Evolutionary conservation across 805 yeast species (phyloP), one percentile per base, ranked within the genome.

Genomic region (Candida sithepensis): DNA sequence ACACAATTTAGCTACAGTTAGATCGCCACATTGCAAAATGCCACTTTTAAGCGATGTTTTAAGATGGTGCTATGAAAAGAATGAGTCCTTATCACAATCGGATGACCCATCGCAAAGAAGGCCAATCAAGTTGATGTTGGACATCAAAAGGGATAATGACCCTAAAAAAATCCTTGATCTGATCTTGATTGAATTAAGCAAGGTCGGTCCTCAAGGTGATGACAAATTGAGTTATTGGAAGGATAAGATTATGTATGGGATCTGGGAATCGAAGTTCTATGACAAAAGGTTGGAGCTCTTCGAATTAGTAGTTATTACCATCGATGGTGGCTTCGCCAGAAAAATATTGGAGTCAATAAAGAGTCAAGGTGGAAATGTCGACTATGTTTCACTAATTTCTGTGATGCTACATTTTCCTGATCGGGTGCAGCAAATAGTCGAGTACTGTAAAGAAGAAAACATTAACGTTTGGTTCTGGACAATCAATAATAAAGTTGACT

Each of bases 81-180:
- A 61, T 70, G 65, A 56, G 69, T 72, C 42, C 57, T 63, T 18
- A 20, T 37, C 13, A 20, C 26, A 37, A 19, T 24, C 28, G 9
- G n/a, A n/a, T n/a, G n/a, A n/a, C 14, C 16, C 13, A 21, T 20
- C 20, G 13, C 16, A 8, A 39, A 39, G 13, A 12, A 39, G 13
- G 9, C 39, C 42, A 57, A 70, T 60, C 68, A 72, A 66, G 72
- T 68, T 56, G 71, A 66, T 68, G 71, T 51, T 68, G 37, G 73
- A 68, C 50, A 60, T 68, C 26, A 68, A 68, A 48, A 39, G 56
- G 1, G 69, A 58, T 44, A 62, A 60, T 47, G 60, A 65, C 24
- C 68, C 70, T 1, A 45, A 47, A 10, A 12, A 40, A n/a, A 50
- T 70, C 14, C 57, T 54, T 33, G 56, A 54, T 2, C 37, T 61